These are phyloP conservation scores for Tubosaeta sp. DNA, from an alignment of 768 basidiomycete genomes.

Conservation along the genomic window DNA sequence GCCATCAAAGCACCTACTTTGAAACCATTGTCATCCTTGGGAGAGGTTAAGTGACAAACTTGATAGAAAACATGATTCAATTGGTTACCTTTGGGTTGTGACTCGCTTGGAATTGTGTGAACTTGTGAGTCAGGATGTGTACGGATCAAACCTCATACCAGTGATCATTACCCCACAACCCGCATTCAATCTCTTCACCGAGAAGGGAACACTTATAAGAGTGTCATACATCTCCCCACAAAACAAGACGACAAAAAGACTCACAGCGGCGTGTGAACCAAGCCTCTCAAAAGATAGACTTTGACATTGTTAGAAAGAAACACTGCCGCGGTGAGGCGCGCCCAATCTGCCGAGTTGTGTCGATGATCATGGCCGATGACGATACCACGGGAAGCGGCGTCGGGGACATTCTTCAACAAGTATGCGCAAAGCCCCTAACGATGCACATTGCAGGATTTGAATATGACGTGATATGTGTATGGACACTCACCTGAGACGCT, in stretches of 20 bases:
- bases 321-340: slow-evolving; percentile 63
- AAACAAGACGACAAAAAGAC: slow-evolving; percentile 14
- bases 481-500: slow-evolving; percentile 60
- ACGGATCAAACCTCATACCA: slow-evolving; percentile 39
- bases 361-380: slow-evolving; percentile 89
- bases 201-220: slow-evolving; percentile 70
- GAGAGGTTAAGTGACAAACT: slow-evolving; percentile 1
- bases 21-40: slow-evolving; percentile 84
- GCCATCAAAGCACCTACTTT: slow-evolving; percentile 44
- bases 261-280: slow-evolving; percentile 81
- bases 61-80: background rate
- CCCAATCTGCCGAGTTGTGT: slow-evolving; percentile 75
- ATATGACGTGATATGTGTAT: background rate
- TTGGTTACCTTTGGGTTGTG: slow-evolving; percentile 80
- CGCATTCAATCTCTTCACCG: slow-evolving; percentile 59
- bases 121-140: background rate
- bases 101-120: slow-evolving; percentile 45
- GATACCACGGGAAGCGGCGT: slow-evolving; percentile 59
- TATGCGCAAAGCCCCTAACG: slow-evolving; percentile 74
- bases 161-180: slow-evolving; percentile 91
- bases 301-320: slow-evolving; percentile 64
- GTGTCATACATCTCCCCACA: background rate
- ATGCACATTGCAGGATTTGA: background rate
- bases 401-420: slow-evolving; percentile 46
- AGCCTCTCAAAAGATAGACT: slow-evolving; percentile 61